These are phyloP conservation scores for Cryphonectria japonica DNA, from an alignment of 2,329 filamentous ascomycete species.

Conservation along the genomic window DNA sequence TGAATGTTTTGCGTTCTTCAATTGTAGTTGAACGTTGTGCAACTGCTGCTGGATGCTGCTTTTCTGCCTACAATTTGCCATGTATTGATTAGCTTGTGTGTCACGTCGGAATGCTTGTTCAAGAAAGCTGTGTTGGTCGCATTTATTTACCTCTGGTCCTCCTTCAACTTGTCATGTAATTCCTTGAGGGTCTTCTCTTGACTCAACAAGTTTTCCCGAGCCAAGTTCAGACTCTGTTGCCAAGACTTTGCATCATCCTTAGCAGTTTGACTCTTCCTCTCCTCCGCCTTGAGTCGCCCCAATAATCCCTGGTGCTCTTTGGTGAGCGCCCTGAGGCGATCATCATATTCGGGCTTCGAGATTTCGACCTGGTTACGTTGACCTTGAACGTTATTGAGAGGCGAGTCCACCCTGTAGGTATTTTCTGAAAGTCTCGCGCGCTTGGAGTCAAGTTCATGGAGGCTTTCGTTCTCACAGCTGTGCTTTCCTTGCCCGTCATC, in stretches of 20 bases:
- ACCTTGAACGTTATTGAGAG: neutral
- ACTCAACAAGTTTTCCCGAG: too few relatives aligned
- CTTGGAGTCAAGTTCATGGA: neutral
- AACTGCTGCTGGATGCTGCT: neutral
- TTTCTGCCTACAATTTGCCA: neutral
- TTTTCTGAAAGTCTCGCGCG: neutral
- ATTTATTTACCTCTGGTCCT: neutral
- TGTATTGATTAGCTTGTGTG: neutral
- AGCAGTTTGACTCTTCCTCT: neutral
- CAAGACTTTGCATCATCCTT: neutral
- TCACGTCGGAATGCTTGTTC: neutral
- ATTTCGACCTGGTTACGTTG: neutral
- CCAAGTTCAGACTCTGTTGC: neutral
- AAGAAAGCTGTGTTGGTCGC: neutral
- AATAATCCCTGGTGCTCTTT: neutral
- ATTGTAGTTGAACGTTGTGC: neutral
- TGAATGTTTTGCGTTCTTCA: neutral
- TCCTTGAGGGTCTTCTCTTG: neutral
- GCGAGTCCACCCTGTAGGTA: neutral
- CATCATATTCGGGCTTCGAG: neutral
- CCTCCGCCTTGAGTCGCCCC: neutral
- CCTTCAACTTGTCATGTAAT: neutral
- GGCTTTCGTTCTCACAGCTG: neutral
- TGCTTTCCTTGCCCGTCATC: neutral
- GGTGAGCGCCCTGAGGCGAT: neutral